These are phyloP conservation scores for Leccinum boreale DNA, from an alignment of 768 basidiomycete genomes.

Conservation along the genomic window DNA sequence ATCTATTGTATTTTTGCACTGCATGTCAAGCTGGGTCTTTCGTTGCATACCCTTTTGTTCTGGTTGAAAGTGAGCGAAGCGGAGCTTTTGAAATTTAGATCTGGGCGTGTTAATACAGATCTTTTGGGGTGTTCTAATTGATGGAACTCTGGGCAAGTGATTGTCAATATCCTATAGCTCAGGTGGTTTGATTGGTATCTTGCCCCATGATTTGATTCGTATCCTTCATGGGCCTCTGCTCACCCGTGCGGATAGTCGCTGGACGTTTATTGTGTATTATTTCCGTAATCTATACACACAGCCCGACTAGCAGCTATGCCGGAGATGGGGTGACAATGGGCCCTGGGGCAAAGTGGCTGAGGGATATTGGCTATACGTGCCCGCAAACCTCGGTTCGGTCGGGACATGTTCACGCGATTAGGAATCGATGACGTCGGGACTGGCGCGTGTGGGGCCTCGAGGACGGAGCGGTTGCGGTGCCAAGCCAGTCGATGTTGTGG, in stretches of 20 bases:
- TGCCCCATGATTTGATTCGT: not conserved
- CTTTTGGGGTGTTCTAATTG: not conserved
- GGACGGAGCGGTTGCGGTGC: not conserved
- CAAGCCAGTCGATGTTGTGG: not conserved
- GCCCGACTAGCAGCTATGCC: not conserved
- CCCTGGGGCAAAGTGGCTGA: not conserved
- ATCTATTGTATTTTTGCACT: slow-evolving; percentile 7
- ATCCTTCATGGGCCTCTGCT: not conserved
- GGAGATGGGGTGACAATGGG: slow-evolving; percentile 13
- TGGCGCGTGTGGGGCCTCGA: not conserved
- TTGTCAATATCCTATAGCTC: not conserved
- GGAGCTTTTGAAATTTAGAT: not conserved
- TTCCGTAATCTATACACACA: not conserved
- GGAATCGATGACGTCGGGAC: not conserved
- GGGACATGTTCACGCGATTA: not conserved
- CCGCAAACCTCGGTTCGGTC: slow-evolving; percentile 3
- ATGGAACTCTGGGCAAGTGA: not conserved
- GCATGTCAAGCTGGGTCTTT: slow-evolving; percentile 1
- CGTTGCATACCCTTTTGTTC: not conserved
- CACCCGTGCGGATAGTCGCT: not conserved
- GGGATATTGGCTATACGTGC: slow-evolving; percentile 21
- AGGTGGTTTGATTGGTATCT: not conserved
- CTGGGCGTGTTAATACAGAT: not conserved
- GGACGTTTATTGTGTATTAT: not conserved
- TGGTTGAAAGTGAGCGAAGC: not conserved